A percentile compares a stretch with the other conserved stretches of the same genome.
These are phyloP conservation scores for Trichoderma breve DNA, from an alignment of 2,329 filamentous ascomycete species.

Conservation along the genomic window DNA sequence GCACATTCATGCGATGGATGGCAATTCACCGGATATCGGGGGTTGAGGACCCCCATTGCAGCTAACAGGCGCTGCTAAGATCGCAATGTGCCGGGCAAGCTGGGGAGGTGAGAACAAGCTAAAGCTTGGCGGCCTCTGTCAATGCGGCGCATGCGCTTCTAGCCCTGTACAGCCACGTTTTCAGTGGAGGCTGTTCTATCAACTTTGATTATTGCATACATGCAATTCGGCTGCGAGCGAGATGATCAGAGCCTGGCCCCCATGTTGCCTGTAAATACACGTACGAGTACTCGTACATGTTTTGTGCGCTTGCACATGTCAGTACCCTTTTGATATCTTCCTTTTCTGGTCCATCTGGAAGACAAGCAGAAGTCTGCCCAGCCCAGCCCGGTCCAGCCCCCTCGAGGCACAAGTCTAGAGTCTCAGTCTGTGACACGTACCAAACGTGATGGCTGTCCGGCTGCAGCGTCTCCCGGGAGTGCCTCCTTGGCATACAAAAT, in stretches of 20 bases:
- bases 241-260: background rate
- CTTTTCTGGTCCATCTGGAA: background rate
- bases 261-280: background rate
- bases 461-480: background rate
- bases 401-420: background rate
- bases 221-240: background rate
- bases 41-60: background rate
- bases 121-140: conserved; percentile 18
- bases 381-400: background rate
- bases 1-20: background rate
- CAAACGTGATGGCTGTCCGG: background rate
- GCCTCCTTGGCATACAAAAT: background rate
- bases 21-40: background rate
- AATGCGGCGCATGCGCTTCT: background rate
- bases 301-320: background rate
- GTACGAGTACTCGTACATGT: too few relatives aligned
- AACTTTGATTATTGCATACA: background rate
- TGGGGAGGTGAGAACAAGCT: background rate
- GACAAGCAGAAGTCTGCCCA: background rate
- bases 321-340: background rate
- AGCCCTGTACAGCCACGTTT: conserved; percentile 21
- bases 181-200: conserved; percentile 12
- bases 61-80: background rate
- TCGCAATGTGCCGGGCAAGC: conserved; percentile 9
- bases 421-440: background rate